Percentiles rank a stretch among this genome's conserved stretches.
These are phyloP conservation scores for Pseudogymnoascus sp. DNA, from an alignment of 2,329 filamentous ascomycete genomes.

Conservation along the genomic window DNA sequence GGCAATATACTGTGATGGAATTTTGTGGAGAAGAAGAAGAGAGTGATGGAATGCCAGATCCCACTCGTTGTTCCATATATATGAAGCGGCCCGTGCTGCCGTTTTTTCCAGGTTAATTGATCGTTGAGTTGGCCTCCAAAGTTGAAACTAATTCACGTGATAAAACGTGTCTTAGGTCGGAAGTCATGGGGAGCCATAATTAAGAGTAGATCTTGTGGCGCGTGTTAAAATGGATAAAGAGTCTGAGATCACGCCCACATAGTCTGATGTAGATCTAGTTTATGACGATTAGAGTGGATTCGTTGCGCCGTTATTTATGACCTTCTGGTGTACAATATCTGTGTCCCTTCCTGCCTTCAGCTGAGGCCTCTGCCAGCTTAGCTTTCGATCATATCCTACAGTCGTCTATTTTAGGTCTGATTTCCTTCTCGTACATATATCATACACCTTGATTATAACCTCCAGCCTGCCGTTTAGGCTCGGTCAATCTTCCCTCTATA, in stretches of 20 bases:
- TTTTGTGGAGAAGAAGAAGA: not conserved
- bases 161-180: not conserved
- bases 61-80: not conserved
- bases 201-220: not conserved
- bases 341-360: not conserved
- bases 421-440: not conserved
- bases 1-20: not conserved
- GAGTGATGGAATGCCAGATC: not conserved
- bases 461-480: not conserved
- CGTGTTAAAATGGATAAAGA: not conserved
- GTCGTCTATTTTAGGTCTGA: not conserved
- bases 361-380: not conserved
- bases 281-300: slow-evolving; percentile 5
- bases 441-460: not conserved
- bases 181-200: not conserved
- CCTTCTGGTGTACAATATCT: slow-evolving; percentile 3
- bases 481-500: slow-evolving; percentile 43
- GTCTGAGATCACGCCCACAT: not conserved
- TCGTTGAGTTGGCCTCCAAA: not conserved
- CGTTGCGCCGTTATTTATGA: slow-evolving; percentile 2
- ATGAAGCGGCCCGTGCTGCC: not conserved
- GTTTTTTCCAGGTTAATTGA: not conserved
- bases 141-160: not conserved
- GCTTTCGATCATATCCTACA: not conserved
- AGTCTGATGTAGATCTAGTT: not conserved